Conservation (phyloP, 768 basidiomycete genomes). For the Dendrothele bispora region DNA sequence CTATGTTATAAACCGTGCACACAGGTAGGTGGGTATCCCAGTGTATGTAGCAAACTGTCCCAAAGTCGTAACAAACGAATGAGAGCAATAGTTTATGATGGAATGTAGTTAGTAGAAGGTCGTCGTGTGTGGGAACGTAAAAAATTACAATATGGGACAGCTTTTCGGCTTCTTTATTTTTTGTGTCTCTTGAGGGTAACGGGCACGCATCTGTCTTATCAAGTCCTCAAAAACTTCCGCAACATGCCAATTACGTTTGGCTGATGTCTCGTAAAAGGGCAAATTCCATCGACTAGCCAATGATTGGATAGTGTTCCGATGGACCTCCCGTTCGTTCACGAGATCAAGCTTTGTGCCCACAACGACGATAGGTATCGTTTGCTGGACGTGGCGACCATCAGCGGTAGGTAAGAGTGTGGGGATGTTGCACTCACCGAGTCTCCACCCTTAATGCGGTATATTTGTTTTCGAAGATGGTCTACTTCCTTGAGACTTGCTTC, state of each 20-base stretch:
- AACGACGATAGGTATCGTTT: constrained; percentile 76
- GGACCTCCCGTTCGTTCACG: constrained; percentile 77
- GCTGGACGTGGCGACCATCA: constrained; percentile 5
- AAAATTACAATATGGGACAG: constrained; percentile 38
- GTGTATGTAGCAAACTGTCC: too few species aligned
- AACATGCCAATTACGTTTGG: constrained; percentile 82
- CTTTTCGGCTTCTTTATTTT: constrained; percentile 25
- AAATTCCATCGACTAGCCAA: constrained; percentile 67
- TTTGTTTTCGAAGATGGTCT: constrained; percentile 77
- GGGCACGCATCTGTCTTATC: constrained; percentile 68
- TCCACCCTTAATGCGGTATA: constrained; percentile 75
- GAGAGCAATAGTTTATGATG: too few species aligned
- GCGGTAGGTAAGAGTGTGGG: not conserved
- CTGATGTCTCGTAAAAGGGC: constrained; percentile 88
- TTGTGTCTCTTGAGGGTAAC: constrained; percentile 54
- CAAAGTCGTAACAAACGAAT: too few species aligned
- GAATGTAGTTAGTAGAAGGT: too few species aligned
- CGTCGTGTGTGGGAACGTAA: constrained; percentile 1
- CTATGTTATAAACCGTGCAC: too few species aligned
- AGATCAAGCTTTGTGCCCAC: constrained; percentile 88
- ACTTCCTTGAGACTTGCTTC: constrained; percentile 81
- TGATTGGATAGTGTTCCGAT: constrained; percentile 58
- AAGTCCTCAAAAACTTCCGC: constrained; percentile 78
- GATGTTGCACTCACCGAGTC: constrained; percentile 45
- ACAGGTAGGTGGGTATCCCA: too few species aligned